A percentile compares a stretch with the other conserved stretches of the same genome.
phyloP scores from a whole-genome alignment of 192 early-diverging fungal species.

The Coemansia sp. region DNA sequence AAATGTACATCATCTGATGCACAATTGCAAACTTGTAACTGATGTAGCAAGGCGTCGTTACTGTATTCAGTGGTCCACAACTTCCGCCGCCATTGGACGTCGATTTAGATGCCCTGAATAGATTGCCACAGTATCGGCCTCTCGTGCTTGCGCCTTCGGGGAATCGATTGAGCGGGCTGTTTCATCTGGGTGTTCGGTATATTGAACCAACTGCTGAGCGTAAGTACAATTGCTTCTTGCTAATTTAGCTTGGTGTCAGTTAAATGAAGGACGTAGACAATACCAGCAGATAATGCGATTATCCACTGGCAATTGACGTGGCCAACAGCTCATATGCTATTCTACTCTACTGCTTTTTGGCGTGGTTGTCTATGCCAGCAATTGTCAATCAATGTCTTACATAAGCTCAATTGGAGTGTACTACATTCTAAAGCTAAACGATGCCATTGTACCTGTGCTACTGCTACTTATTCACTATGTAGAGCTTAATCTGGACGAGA shows the following conservation, averaged over 20 bases:
- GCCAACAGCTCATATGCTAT: too few species aligned
- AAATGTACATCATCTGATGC: background rate
- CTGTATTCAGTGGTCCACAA: conserved; percentile 45
- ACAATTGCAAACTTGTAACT: background rate
- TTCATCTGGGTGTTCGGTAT: conserved; percentile 43
- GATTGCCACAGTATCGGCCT: conserved; percentile 40
- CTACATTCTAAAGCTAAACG: background rate
- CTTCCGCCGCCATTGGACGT: conserved; percentile 45
- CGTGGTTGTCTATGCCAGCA: background rate
- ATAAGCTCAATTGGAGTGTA: background rate
- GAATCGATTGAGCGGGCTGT: conserved; percentile 47
- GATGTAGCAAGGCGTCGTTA: conserved; percentile 50
- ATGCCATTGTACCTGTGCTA: background rate
- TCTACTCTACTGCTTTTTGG: background rate
- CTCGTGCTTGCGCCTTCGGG: conserved; percentile 46
- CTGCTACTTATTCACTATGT: conserved; percentile 5
- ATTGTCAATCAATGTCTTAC: background rate
- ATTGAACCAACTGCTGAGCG: conserved; percentile 55
- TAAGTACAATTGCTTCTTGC: conserved; percentile 22
- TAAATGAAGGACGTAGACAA: background rate
- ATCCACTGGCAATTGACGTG: background rate
- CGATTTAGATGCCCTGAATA: conserved; percentile 50
- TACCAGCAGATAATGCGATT: background rate
- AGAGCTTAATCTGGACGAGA: conserved; percentile 51
- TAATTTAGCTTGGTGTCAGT: background rate